A percentile compares a stretch with the other conserved stretches of the same genome.
These are phyloP conservation scores for Abortiporus biennis DNA, from an alignment of 1,284 basidiomycete species.

Conservation along the genomic window DNA sequence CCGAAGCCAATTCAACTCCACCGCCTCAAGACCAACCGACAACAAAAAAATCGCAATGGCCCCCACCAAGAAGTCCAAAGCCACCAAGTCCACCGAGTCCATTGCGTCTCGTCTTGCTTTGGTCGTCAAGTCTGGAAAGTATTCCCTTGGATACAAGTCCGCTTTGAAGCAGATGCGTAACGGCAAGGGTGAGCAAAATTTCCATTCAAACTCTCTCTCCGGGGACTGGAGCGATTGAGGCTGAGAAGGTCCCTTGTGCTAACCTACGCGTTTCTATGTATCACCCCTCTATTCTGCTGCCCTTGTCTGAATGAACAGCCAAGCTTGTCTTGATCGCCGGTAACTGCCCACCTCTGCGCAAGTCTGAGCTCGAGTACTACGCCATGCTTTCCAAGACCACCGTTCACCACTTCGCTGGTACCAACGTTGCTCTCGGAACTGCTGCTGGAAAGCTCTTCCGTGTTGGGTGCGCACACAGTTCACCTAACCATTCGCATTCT, in stretches of 20 bases:
- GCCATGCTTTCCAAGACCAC: conserved; percentile 99
- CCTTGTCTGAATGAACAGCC: conserved; percentile 44
- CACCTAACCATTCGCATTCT: background rate
- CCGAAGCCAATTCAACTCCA: conserved; percentile 5
- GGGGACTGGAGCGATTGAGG: conserved; percentile 93
- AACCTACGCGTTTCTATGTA: conserved; percentile 28
- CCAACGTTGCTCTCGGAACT: conserved; percentile 97
- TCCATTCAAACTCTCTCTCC: conserved; percentile 35
- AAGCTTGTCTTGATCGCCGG: conserved; percentile 99
- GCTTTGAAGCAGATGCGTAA: conserved; percentile 98
- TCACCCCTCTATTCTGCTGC: conserved; percentile 9
- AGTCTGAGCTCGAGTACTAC: conserved; percentile 99
- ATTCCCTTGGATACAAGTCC: conserved; percentile 92
- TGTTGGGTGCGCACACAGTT: conserved; percentile 69
- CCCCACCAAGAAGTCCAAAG: conserved; percentile 91
- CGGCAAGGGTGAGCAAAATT: conserved; percentile 82
- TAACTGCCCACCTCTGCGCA: conserved; percentile 98
- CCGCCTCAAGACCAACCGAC: conserved; percentile 1
- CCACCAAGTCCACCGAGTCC: conserved; percentile 87
- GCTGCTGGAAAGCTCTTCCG: conserved; percentile 99
- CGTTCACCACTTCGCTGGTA: conserved; percentile 95
- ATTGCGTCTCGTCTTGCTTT: conserved; percentile 95
- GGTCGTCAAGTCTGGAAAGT: conserved; percentile 97
- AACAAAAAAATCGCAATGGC: conserved; percentile 56
- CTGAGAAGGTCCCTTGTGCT: conserved; percentile 95